A percentile compares a stretch with the other conserved stretches of the same genome.
Conservation (phyloP, 164 flowering plant genomes). For the Chloranthus sessilifolius region DNA sequence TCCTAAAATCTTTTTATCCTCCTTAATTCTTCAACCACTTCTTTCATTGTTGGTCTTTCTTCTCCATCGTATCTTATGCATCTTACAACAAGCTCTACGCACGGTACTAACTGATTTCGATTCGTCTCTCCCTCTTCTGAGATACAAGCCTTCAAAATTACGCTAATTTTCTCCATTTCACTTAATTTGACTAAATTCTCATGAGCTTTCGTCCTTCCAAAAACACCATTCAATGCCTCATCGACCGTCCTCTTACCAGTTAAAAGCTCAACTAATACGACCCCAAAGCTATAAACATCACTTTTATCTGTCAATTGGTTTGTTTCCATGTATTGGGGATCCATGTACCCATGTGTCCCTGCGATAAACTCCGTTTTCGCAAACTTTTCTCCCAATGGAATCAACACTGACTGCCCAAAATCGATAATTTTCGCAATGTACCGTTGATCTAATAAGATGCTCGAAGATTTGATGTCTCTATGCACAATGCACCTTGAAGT, state of each 20-base stretch:
- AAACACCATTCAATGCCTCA: background rate
- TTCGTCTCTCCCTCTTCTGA: background rate
- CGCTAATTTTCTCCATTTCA: background rate
- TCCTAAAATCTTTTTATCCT: background rate
- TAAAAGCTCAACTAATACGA: slow-evolving; percentile 2
- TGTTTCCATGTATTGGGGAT: background rate
- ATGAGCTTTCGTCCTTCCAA: slow-evolving; percentile 1
- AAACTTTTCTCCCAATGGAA: background rate
- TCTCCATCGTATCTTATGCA: background rate
- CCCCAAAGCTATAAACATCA: slow-evolving; percentile 9
- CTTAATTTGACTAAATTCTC: background rate
- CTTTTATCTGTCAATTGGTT: background rate
- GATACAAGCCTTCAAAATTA: background rate
- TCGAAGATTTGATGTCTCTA: background rate
- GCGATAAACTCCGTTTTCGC: background rate
- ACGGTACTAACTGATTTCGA: background rate
- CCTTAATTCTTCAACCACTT: background rate
- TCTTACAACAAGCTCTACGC: background rate
- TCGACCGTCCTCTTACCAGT: slow-evolving; percentile 4
- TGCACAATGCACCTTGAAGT: slow-evolving; percentile 6
- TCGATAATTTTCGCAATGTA: slow-evolving; percentile 13
- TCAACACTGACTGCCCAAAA: background rate
- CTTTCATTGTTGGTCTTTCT: slow-evolving; percentile 10
- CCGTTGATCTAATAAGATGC: slow-evolving; percentile 16
- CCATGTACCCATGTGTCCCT: background rate